Evolutionary conservation across 768 basidiomycete genomes (phyloP), one percentile per base, ranked within the genome.

Genomic region (Tephrocybe sp.): DNA sequence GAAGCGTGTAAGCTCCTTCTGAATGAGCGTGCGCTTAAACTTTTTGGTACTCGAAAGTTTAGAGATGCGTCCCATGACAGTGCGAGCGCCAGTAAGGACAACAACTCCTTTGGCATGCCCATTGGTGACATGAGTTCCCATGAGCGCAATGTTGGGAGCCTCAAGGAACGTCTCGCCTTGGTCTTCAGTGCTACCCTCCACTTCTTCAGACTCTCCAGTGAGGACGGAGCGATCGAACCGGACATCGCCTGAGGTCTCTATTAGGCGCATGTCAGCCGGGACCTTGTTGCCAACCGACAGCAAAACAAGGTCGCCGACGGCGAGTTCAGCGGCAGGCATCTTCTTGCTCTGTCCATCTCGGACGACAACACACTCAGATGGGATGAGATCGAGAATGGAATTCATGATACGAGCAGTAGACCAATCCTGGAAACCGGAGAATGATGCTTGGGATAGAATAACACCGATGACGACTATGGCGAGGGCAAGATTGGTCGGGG

Each of bases 211-310:
- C 60, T 76, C 76, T 11, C 75, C 76, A 5, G 81, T 82, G 26
- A 82, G 68, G 30, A 81, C 71, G 1, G 79, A 71, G 12, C 79
- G 70, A 50, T 82, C 80, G 45, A 80, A 71, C 22, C 71, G 71
- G 52, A 81, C 64, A 54, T 82, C 81, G 5, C 73, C 71, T 0
- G 78, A 76, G 51, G 72, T 73, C 13, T 76, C 61, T 35, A 82
- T 71, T 8, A 84, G 70, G 26, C 82, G 73, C 26, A 82, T 65
- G 56, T 84, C 83, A 5, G 51, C 54, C 17, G 54, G 54, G 4
- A 55, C 54, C 45, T 51, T 51, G 26, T 50, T 46, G 12, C 54
- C 54, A 8, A 55, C 39, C 6, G 54, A 47, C 14, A 55, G 30
- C 6, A 42, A 4, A 13, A 55, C 54, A 14, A 55, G 12, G 23